A percentile compares a stretch with the other conserved stretches of the same genome.
Evolutionary conservation across 179 eudicot species (phyloP).

Genomic region (Silene noctiflora): DNA sequence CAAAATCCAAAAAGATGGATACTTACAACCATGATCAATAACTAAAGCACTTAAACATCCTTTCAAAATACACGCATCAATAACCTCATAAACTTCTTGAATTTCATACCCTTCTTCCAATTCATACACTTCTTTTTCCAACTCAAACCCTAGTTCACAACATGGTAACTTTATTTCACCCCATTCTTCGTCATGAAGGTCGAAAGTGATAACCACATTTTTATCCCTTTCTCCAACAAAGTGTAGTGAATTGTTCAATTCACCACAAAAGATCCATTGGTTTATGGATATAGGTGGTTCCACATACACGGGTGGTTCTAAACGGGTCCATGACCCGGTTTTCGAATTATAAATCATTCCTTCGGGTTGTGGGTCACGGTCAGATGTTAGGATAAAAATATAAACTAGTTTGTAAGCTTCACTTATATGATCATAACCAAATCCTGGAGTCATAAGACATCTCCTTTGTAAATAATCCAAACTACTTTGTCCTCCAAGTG

Average conservation of each 20-base stretch:
- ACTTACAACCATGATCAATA: conserved; percentile 2
- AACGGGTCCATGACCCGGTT: neutral
- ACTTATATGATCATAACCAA: conserved; percentile 4
- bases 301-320: neutral
- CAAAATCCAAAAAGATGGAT: conserved; percentile 9
- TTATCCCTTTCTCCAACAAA: neutral
- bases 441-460: conserved; percentile 1
- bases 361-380: neutral
- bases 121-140: neutral
- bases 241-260: conserved; percentile 1
- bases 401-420: neutral
- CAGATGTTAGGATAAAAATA: neutral
- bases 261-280: conserved; percentile 2
- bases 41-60: conserved; percentile 10
- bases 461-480: neutral
- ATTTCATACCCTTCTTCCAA: neutral
- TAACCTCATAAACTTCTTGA: neutral
- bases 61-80: neutral
- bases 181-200: neutral
- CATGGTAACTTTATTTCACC: conserved; percentile 6
- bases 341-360: conserved; percentile 5
- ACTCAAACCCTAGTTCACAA: neutral
- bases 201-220: neutral
- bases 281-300: neutral
- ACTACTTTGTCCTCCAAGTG: neutral